Evolutionary conservation across 2,329 filamentous ascomycete species (phyloP), one percentile per base, ranked within the genome.

Genomic region (Coleophoma eucalyptorum): DNA sequence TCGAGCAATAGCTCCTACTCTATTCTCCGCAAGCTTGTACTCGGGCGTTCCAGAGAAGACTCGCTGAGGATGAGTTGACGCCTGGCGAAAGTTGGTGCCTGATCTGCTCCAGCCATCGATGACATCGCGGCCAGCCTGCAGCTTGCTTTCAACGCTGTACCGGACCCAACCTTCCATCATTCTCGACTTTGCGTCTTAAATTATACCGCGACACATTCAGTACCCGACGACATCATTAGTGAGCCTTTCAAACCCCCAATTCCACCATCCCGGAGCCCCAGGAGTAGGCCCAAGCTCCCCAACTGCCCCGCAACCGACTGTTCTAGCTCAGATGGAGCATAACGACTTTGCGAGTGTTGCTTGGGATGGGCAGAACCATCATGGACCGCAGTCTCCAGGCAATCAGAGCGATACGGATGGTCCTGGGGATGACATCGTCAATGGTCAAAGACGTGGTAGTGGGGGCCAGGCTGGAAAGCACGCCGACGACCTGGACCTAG

Each of bases 341-440:
- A 86, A 89, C 70, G 86, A 88, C 71, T 94, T 94, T 70, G 88
- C 90, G 65, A 89, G 82, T 66, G 83, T 93, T 55, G 87, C 87
- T 52, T 95, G 90, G 90, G 77, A 81, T 59, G 83, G 86, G 52
- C 77, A 80, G 42, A 74, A 74, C 51, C 70, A 74, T 52, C 66
- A 61, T 7, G 69, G 67, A 8, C 67, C 70, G 38, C 69, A 72
- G 11, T 68, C 68, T 15, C 69, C 69, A 5, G 65, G 68, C 7
- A 70, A 68, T 32, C 70, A 70, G 7, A 71, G 72, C 59, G 64
- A 65, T 16, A 67, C 67, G 20, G 55, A 66, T 21, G 61, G 53
- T 45, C 60, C 55, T 10, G 50, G 43, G 19, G 48, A 43, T n/a
- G 50, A 48, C 20, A 53, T 55, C 52, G 47, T 56, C 43, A 58